phyloP scores from a whole-genome alignment of 2,329 filamentous ascomycete genomes.

The Arthrobotrys sphaeroides region DNA sequence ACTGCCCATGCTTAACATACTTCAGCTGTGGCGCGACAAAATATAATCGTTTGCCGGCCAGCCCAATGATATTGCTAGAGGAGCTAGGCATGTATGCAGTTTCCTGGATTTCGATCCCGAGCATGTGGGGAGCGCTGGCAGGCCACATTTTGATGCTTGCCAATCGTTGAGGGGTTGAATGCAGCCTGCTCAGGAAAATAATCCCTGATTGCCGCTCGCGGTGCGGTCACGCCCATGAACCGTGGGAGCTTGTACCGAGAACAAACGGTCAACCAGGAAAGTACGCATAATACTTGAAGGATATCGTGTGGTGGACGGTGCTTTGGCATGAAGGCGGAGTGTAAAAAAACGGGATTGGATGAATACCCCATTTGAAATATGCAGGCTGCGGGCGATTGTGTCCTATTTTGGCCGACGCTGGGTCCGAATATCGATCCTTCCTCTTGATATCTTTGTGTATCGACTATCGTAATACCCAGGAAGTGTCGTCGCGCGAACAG shows the following conservation, averaged over 20 bases:
- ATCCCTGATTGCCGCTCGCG: constrained; percentile 39
- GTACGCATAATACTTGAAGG: not conserved
- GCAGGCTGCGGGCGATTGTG: constrained; percentile 20
- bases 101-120: constrained; percentile 46
- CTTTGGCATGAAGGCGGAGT: constrained; percentile 13
- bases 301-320: constrained; percentile 12
- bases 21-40: constrained; percentile 42
- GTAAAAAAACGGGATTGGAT: constrained; percentile 22
- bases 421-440: constrained; percentile 46
- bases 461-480: constrained; percentile 12
- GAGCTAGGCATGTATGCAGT: constrained; percentile 11
- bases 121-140: constrained; percentile 35
- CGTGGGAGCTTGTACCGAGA: constrained; percentile 23
- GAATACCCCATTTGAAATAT: not conserved
- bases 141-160: constrained; percentile 2
- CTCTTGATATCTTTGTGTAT: constrained; percentile 16
- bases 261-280: constrained; percentile 22
- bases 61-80: constrained; percentile 5
- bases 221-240: constrained; percentile 33
- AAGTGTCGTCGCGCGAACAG: not conserved
- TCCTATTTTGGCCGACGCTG: constrained; percentile 16
- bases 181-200: constrained; percentile 31
- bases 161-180: constrained; percentile 10
- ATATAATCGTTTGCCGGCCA: constrained; percentile 13
- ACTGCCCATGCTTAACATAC: constrained; percentile 3